A percentile compares a stretch with the other conserved stretches of the same genome.
phyloP scores from a whole-genome alignment of 371 early-diverging fungal genomes.

The Mortierella sp. region DNA sequence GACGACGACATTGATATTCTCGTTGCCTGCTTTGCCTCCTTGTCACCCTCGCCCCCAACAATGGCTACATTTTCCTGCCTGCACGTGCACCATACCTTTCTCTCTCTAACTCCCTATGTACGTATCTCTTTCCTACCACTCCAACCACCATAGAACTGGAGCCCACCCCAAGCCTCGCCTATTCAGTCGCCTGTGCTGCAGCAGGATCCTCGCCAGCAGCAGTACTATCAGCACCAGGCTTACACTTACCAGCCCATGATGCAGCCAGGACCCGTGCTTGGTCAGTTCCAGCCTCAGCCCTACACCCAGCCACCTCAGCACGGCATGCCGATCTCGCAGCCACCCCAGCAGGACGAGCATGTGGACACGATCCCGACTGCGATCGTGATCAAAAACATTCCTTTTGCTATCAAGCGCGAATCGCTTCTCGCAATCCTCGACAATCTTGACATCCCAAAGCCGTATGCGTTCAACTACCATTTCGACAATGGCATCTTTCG shows the following conservation, averaged over 20 bases:
- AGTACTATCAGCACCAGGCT: slow-evolving; percentile 19
- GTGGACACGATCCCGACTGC: slow-evolving; percentile 72
- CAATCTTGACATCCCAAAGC: slow-evolving; percentile 49
- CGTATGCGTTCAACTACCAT: slow-evolving; percentile 80
- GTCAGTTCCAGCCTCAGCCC: slow-evolving; percentile 37
- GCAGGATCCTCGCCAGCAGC: slow-evolving; percentile 34
- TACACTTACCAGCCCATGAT: slow-evolving; percentile 37
- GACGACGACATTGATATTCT: too few species aligned
- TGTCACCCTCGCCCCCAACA: too few species aligned
- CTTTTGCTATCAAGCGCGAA: slow-evolving; percentile 30
- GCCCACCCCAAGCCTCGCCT: slow-evolving; percentile 8
- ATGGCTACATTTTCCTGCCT: too few species aligned
- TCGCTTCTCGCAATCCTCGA: neutral
- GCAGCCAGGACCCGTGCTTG: slow-evolving; percentile 28
- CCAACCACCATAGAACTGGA: slow-evolving; percentile 33
- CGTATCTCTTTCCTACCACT: neutral
- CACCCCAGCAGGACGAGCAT: slow-evolving; percentile 15
- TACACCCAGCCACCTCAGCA: slow-evolving; percentile 25
- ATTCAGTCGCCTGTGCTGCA: slow-evolving; percentile 47
- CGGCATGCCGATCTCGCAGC: slow-evolving; percentile 27
- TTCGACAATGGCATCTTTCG: slow-evolving; percentile 82
- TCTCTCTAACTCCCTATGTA: neutral
- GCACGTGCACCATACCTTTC: neutral
- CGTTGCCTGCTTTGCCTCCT: too few species aligned
- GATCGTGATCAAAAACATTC: slow-evolving; percentile 58